Percentiles rank a stretch among this genome's conserved stretches.
Conservation (phyloP, 257 asterid species). For the Vinca minor region DNA sequence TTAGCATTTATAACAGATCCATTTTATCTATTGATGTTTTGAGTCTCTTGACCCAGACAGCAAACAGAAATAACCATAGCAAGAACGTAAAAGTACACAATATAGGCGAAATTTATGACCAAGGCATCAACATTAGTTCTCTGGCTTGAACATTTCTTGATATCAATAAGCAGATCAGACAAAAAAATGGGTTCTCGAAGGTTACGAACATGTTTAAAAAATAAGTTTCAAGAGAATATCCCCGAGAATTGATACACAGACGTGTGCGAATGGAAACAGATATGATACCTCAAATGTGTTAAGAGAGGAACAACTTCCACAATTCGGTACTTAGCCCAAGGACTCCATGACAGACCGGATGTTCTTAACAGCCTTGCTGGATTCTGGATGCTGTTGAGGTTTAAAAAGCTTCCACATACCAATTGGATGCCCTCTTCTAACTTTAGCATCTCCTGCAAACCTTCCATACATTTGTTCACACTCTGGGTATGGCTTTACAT, state of each 20-base stretch:
- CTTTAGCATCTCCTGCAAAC: conserved; percentile 25
- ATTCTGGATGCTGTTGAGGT: conserved; percentile 41
- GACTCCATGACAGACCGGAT: conserved; percentile 39
- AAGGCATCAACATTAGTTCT: too few relatives aligned
- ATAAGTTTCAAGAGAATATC: background rate
- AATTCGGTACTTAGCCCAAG: background rate
- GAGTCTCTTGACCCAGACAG: background rate
- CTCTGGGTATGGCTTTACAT: conserved; percentile 89
- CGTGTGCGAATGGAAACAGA: background rate
- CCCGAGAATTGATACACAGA: background rate
- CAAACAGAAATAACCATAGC: background rate
- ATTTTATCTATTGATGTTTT: background rate
- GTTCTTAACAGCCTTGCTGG: conserved; percentile 41
- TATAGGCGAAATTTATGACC: background rate
- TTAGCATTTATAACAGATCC: background rate
- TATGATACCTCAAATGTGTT: conserved; percentile 2
- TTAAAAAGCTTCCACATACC: conserved; percentile 87
- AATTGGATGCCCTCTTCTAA: conserved; percentile 42
- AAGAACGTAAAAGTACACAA: background rate
- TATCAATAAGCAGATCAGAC: background rate
- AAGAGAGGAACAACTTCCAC: background rate
- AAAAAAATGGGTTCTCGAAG: background rate
- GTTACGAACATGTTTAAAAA: background rate
- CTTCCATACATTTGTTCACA: conserved; percentile 76
- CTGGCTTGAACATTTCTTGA: background rate